Base-by-base conservation (phyloP, 805 yeast genomes). In the Nakazawaea pomicola region DNA sequence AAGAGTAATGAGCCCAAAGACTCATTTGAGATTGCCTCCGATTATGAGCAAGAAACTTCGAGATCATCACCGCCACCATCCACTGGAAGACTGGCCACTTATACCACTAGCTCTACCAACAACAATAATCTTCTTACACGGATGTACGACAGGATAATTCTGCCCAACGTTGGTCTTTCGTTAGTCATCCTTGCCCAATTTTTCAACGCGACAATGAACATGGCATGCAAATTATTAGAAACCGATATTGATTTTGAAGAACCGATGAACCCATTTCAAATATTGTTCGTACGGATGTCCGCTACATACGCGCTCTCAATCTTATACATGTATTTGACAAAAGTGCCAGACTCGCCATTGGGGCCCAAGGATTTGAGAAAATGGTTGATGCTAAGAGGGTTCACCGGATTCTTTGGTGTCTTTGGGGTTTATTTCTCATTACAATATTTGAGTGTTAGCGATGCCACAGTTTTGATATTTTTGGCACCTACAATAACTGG, bases 381-480 rank as follows among this genome's bases (percentile, higher is more conserved):
- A 38, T 66, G 75, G 50, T 61, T 88, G 44, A 55, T 76, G 0
- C 34, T 74, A 4, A 67, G 96, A 46, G 96, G 96, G 0, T 36
- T 70, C 1, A 68, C 78, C 12, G 97, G 97, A 5, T 85, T 80
- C 50, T 57, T 83, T 43, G 95, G 95, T 3, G 95, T 88, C 5
- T 81, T 81, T 53, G 82, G 91, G 4, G 66, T 84, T 54, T 89
- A 86, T 58, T 85, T 69, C 55, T 77, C 95, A 1, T 63, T 89
- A 48, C 70, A 77, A 62, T 85, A 83, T 52, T 66, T 89, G 34
- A 74, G 86, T 38, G 71, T 89, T 5, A 80, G 90, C 9, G 96
- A 89, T 54, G 85, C 95, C 0, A 80, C 86, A 1, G 81, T 84
- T 12, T 80, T 89, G 38, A 78, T 91, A 2, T 89, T 89, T 50